These are phyloP conservation scores for Galeopsis tetrahit DNA, from an alignment of 257 asterid species.

Conservation along the genomic window DNA sequence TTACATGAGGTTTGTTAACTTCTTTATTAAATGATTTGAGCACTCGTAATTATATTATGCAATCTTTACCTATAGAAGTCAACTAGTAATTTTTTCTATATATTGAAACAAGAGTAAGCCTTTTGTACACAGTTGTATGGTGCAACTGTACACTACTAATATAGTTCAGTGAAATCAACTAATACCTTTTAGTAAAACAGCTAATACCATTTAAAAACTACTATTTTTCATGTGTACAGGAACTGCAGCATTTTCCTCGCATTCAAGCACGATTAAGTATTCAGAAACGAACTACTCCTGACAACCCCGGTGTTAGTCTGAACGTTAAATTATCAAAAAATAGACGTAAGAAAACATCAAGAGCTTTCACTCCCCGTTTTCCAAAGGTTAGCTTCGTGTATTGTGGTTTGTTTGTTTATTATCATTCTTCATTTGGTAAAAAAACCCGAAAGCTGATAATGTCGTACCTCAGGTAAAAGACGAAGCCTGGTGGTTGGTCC, in stretches of 20 bases:
- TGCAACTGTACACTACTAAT: too few species aligned
- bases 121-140: too few species aligned
- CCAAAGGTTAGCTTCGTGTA: slow-evolving; percentile 66
- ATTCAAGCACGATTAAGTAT: slow-evolving; percentile 61
- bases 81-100: not conserved
- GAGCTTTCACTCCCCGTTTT: slow-evolving; percentile 85
- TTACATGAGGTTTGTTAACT: slow-evolving; percentile 69
- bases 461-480: slow-evolving; percentile 70
- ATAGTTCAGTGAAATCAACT: too few species aligned
- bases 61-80: not conserved
- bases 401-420: not conserved
- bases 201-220: too few species aligned
- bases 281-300: slow-evolving; percentile 54
- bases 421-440: slow-evolving; percentile 20
- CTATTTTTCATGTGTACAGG: slow-evolving; percentile 51
- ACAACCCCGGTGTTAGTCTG: slow-evolving; percentile 42
- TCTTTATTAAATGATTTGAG: slow-evolving; percentile 26
- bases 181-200: too few species aligned
- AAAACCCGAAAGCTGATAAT: slow-evolving; percentile 32
- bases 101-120: not conserved
- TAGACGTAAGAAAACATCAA: slow-evolving; percentile 53
- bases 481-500: slow-evolving; percentile 99
- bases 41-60: slow-evolving; percentile 7
- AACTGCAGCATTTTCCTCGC: slow-evolving; percentile 73
- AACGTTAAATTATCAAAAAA: slow-evolving; percentile 68